Percentiles rank a stretch among this genome's conserved stretches.
Conservation (phyloP, 1,284 basidiomycete genomes). For the Trametes versicolor region DNA sequence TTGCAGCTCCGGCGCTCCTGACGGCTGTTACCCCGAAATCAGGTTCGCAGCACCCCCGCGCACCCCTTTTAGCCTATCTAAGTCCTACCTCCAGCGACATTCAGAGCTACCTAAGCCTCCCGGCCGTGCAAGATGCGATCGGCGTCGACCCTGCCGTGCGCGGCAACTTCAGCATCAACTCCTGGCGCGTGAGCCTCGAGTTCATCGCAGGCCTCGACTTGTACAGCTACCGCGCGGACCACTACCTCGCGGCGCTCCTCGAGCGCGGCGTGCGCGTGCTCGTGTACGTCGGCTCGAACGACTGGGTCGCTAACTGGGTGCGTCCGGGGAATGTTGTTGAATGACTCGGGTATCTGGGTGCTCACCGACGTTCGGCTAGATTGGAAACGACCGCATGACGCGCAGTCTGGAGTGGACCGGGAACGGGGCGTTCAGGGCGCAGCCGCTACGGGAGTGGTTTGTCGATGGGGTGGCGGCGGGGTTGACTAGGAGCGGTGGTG, state of each 20-base stretch:
- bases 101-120: slow-evolving; percentile 60
- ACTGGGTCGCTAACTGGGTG: slow-evolving; percentile 82
- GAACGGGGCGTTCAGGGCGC: slow-evolving; percentile 55
- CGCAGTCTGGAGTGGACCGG: slow-evolving; percentile 70
- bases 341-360: too few relatives aligned
- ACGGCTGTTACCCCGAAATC: neutral
- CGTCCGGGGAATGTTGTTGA: slow-evolving; percentile 36
- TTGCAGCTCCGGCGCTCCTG: neutral
- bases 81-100: slow-evolving; percentile 49
- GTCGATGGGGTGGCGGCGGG: slow-evolving; percentile 61
- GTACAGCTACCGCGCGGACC: slow-evolving; percentile 52
- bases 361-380: neutral
- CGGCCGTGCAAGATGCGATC: slow-evolving; percentile 61
- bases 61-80: neutral
- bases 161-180: slow-evolving; percentile 53
- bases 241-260: slow-evolving; percentile 75
- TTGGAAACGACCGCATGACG: slow-evolving; percentile 74
- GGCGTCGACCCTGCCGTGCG: slow-evolving; percentile 60
- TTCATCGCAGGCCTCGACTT: slow-evolving; percentile 54
- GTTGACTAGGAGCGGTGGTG: slow-evolving; percentile 61
- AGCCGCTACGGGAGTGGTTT: slow-evolving; percentile 64
- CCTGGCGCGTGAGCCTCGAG: slow-evolving; percentile 50
- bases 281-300: slow-evolving; percentile 78
- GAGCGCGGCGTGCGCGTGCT: slow-evolving; percentile 51
- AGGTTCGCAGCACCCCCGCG: slow-evolving; percentile 21